A percentile compares a stretch with the other conserved stretches of the same genome.
These are phyloP conservation scores for Isabelozyma rhagii DNA, from an alignment of 805 yeast species.

Conservation along the genomic window DNA sequence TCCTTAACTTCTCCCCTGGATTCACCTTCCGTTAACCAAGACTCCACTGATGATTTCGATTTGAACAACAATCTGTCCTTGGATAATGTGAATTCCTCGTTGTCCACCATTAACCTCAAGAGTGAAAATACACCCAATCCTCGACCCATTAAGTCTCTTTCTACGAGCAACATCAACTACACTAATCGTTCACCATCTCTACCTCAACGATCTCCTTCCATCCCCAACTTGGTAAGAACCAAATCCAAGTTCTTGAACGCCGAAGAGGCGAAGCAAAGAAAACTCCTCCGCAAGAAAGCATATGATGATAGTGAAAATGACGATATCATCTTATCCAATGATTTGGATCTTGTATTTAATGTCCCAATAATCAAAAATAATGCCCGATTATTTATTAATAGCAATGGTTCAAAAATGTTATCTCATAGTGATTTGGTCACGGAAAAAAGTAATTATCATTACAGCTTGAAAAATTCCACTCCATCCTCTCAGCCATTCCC, in stretches of 20 bases:
- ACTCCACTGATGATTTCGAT: neutral
- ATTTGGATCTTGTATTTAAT: slow-evolving; percentile 39
- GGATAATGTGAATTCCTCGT: slow-evolving; percentile 3
- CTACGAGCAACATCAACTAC: neutral
- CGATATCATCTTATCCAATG: slow-evolving; percentile 35
- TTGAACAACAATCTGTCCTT: neutral
- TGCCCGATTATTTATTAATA: slow-evolving; percentile 26
- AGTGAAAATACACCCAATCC: neutral
- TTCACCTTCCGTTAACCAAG: slow-evolving; percentile 10
- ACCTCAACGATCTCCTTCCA: slow-evolving; percentile 9
- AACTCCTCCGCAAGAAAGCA: slow-evolving; percentile 32
- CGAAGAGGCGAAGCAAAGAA: slow-evolving; percentile 36
- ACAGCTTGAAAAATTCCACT: slow-evolving; percentile 13
- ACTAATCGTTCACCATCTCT: slow-evolving; percentile 1
- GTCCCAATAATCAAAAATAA: slow-evolving; percentile 40
- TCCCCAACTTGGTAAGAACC: slow-evolving; percentile 25
- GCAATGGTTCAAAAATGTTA: slow-evolving; percentile 12
- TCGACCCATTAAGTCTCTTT: neutral
- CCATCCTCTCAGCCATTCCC: slow-evolving; percentile 24
- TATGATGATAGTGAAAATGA: slow-evolving; percentile 42
- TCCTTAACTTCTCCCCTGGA: slow-evolving; percentile 17
- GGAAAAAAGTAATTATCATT: slow-evolving; percentile 21
- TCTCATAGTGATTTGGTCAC: slow-evolving; percentile 24
- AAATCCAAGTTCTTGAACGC: slow-evolving; percentile 33
- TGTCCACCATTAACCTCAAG: slow-evolving; percentile 7